phyloP scores from a whole-genome alignment of 352 stramenopile species.

The Pythium rhizo-oryzae region DNA sequence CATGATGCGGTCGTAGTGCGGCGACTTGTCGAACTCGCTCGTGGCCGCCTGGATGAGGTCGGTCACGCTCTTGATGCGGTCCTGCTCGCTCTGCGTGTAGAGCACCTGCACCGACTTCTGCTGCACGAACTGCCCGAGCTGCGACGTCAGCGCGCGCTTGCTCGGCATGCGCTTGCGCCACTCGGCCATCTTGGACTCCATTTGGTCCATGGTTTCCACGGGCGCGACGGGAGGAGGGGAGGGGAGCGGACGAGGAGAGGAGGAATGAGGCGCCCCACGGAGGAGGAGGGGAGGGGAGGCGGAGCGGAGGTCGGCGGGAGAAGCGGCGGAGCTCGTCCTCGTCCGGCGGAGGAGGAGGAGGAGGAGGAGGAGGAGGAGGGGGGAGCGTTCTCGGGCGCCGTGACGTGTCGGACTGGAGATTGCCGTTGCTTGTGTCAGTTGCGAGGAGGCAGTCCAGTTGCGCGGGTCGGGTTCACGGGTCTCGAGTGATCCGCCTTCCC shows the following conservation, averaged over 20 bases:
- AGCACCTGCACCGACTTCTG: conserved; percentile 77
- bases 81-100: conserved; percentile 73
- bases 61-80: conserved; percentile 75
- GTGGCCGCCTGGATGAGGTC: conserved; percentile 72
- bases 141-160: conserved; percentile 66
- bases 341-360: neutral
- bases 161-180: conserved; percentile 73
- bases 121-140: conserved; percentile 74
- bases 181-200: conserved; percentile 72
- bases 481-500: no score
- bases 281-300: neutral
- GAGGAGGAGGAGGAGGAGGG: neutral
- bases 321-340: neutral
- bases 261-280: neutral
- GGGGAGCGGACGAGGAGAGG: neutral
- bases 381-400: neutral
- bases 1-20: conserved; percentile 78
- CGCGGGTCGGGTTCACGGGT: neutral
- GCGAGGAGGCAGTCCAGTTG: conserved; percentile 19
- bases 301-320: neutral
- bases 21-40: conserved; percentile 68
- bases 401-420: conserved; percentile 15
- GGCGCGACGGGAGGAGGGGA: neutral
- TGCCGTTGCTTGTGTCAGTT: conserved; percentile 9
- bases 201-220: conserved; percentile 39